Evolutionary conservation across 371 early-diverging fungal genomes (phyloP).

Genomic region (Zychaea mexicana): DNA sequence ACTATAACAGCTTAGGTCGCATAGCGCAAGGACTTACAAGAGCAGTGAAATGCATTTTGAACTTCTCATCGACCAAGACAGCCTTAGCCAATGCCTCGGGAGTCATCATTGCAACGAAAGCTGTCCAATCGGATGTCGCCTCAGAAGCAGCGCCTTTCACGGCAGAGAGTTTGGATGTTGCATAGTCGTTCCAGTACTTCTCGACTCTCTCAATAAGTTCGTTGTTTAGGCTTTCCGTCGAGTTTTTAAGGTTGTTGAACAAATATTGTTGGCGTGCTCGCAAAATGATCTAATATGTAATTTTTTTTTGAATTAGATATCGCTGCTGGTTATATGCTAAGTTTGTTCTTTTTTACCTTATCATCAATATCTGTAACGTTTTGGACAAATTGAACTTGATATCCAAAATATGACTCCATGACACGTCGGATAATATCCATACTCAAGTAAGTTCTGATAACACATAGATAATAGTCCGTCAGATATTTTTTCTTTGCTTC

Average conservation of each 20-base stretch:
- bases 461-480: too few relatives aligned
- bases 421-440: constrained; percentile 97
- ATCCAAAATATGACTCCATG: constrained; percentile 95
- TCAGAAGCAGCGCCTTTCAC: constrained; percentile 38
- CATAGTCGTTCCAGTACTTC: constrained; percentile 66
- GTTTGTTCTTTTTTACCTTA: constrained; percentile 62
- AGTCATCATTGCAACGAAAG: constrained; percentile 56
- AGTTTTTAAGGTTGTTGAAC: constrained; percentile 62
- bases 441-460: constrained; percentile 90
- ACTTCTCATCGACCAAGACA: constrained; percentile 66
- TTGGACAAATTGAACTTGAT: constrained; percentile 96
- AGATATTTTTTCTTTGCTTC: too few relatives aligned
- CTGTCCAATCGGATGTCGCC: constrained; percentile 51
- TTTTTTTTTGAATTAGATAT: too few relatives aligned
- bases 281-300: constrained; percentile 72
- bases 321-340: too few relatives aligned
- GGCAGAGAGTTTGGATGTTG: constrained; percentile 59
- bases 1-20: too few relatives aligned
- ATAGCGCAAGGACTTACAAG: constrained; percentile 44
- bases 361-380: constrained; percentile 99
- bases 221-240: constrained; percentile 33
- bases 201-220: constrained; percentile 58
- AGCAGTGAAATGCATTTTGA: constrained; percentile 71
- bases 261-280: constrained; percentile 89
- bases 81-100: constrained; percentile 55